These are phyloP conservation scores for Phaeoacremonium minimum DNA, from an alignment of 2,329 filamentous ascomycete genomes.

Conservation along the genomic window DNA sequence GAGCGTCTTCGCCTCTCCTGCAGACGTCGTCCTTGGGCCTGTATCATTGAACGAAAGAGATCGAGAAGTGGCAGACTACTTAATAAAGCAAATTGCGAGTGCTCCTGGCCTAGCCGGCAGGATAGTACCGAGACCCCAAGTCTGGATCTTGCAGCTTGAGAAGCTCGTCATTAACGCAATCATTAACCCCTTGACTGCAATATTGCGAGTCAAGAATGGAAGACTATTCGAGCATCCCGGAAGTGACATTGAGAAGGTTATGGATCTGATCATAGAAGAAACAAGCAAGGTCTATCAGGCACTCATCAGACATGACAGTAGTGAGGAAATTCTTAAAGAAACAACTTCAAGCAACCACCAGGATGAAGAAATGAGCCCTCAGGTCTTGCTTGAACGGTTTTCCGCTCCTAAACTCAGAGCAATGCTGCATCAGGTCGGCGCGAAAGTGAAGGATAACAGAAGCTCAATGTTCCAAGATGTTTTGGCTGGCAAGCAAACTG, in stretches of 20 bases:
- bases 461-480: conserved; percentile 63
- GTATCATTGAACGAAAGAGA: conserved; percentile 27
- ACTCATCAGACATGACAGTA: conserved; percentile 57
- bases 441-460: conserved; percentile 47
- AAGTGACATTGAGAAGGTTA: conserved; percentile 48
- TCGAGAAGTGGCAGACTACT: conserved; percentile 19
- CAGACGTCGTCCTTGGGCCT: conserved; percentile 40
- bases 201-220: conserved; percentile 77
- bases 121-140: conserved; percentile 32
- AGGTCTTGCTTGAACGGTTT: conserved; percentile 33
- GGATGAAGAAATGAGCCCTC: conserved; percentile 2
- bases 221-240: conserved; percentile 58
- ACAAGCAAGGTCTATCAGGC: conserved; percentile 67
- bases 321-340: conserved; percentile 27
- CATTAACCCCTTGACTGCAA: conserved; percentile 79
- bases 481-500: conserved; percentile 43
- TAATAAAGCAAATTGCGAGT: conserved; percentile 34
- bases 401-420: conserved; percentile 32
- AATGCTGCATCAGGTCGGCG: conserved; percentile 42
- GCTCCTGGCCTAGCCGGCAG: conserved; percentile 38
- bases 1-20: conserved; percentile 48
- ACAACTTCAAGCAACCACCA: neutral
- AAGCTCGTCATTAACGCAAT: conserved; percentile 79
- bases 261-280: conserved; percentile 69
- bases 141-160: conserved; percentile 68